Evolutionary conservation across 345 rosid species (phyloP).

Genomic region (Lenwebbia sp.): DNA sequence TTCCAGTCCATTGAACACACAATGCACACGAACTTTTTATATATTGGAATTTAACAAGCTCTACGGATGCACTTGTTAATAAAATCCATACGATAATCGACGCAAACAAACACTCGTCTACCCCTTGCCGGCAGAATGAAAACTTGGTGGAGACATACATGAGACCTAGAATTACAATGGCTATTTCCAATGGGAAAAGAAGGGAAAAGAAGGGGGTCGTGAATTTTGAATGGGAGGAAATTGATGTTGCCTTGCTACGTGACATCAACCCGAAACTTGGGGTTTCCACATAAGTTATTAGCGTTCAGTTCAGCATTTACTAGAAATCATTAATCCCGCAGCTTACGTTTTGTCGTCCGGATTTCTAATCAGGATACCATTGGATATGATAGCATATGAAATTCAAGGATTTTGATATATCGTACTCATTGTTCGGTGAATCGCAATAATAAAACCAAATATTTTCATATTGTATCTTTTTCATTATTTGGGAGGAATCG

Average conservation of each 20-base stretch:
- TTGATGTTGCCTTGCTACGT: not conserved
- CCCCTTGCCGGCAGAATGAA: not conserved
- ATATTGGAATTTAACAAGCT: not conserved
- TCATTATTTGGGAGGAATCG: not conserved
- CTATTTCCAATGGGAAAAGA: not conserved
- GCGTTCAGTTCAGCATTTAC: not conserved
- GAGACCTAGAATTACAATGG: not conserved
- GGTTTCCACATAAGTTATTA: not conserved
- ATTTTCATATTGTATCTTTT: not conserved
- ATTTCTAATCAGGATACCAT: not conserved
- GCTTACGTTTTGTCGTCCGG: rapidly evolving
- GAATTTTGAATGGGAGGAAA: not conserved
- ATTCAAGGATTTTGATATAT: not conserved
- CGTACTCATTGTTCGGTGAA: rapidly evolving
- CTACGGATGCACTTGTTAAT: too few relatives aligned
- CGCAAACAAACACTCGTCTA: too few relatives aligned
- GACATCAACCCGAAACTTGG: not conserved
- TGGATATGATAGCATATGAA: not conserved
- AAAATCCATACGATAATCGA: too few relatives aligned
- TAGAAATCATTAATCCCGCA: not conserved
- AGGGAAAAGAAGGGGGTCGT: not conserved
- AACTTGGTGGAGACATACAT: not conserved
- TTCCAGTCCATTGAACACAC: not conserved
- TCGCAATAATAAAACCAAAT: not conserved
- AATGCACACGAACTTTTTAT: not conserved